Evolutionary conservation across 495 filamentous ascomycete species (phyloP).

Genomic region (Cercophora scortea): DNA sequence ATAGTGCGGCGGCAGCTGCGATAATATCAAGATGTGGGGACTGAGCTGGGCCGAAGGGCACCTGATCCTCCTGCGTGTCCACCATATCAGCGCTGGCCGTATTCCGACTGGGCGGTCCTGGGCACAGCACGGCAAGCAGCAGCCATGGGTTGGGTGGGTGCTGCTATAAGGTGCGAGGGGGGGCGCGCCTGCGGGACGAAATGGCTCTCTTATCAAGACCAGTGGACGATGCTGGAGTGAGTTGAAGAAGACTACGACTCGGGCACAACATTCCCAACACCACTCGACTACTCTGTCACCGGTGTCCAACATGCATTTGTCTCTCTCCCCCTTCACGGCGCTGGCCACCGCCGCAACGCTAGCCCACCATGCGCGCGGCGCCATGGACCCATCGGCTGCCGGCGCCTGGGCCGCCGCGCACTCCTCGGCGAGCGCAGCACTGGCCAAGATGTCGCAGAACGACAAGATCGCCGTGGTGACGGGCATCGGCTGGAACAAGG

Average conservation of each 20-base stretch:
- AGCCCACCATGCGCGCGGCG: constrained; percentile 4
- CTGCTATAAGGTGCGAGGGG: neutral
- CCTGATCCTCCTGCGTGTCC: too few relatives aligned
- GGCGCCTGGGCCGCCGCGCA: constrained; percentile 47
- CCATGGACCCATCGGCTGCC: constrained; percentile 2
- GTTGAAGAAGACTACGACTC: too few relatives aligned
- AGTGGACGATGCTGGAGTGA: too few relatives aligned
- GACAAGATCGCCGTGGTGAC: constrained; percentile 59
- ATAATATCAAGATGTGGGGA: constrained; percentile 9
- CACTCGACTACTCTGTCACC: too few relatives aligned
- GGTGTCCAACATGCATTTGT: too few relatives aligned
- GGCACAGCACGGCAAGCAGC: neutral
- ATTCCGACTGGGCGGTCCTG: constrained; percentile 15
- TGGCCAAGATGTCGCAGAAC: constrained; percentile 45
- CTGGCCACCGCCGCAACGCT: neutral
- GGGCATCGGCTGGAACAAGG: constrained; percentile 56
- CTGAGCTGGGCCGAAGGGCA: neutral
- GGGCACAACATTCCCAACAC: too few relatives aligned
- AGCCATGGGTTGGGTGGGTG: neutral
- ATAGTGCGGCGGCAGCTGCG: too few relatives aligned
- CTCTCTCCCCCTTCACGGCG: neutral
- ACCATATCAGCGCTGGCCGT: constrained; percentile 4
- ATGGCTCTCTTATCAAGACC: too few relatives aligned
- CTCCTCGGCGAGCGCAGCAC: constrained; percentile 44
- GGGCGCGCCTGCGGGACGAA: too few relatives aligned